Evolutionary conservation across 371 early-diverging fungal genomes (phyloP), one percentile per base, ranked within the genome.

Genomic region (Zopfochytrium polystomum): DNA sequence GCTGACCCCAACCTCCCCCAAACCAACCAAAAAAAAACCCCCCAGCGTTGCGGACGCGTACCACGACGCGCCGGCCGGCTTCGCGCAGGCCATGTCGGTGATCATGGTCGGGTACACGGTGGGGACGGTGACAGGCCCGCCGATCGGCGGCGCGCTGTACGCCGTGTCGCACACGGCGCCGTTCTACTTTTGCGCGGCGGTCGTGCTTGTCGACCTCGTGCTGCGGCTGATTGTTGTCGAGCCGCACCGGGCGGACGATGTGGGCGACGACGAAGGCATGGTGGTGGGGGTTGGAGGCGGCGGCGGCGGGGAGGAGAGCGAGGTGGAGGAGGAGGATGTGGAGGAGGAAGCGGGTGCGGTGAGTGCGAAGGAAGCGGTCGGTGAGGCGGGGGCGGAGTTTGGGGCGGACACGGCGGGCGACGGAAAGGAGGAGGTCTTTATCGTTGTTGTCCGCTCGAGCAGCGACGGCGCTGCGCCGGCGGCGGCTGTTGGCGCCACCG

Each of bases 51-150:
- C 90, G 9, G 92, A 93, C 66, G 85, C 86, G 0, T 87, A 87
- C 56, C 82, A 89, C 2, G 80, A 84, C 27, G 73, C 75, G 20
- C 77, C 84, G 32, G 52, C 34, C 18, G 66, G 61, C 13, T 67
- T 91, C 3, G 93, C 91, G 25, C 71, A 79, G 15, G 88, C 85
- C 4, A 90, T 93, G 85, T 87, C 90, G 9, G 80, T 85, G 1
- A 85, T 87, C 0, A 69, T 90, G 55, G 80, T 82, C 1, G 87
- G 86, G 1, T 85, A 88, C 46, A 81, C 89, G 2, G 66, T 90
- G 15, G 80, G 93, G 4, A 75, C 81, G 63, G 78, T 87, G 31
- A 66, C 80, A 44, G 93, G 93, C 1, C 93, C 93, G 0, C 78
- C 87, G 23, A 56, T 89, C 18, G 93, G 92, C 22, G 92, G 90